Percentiles rank a stretch among this genome's conserved stretches.
phyloP scores from a whole-genome alignment of 176 grass and related monocot species.

The Areca catechu region DNA sequence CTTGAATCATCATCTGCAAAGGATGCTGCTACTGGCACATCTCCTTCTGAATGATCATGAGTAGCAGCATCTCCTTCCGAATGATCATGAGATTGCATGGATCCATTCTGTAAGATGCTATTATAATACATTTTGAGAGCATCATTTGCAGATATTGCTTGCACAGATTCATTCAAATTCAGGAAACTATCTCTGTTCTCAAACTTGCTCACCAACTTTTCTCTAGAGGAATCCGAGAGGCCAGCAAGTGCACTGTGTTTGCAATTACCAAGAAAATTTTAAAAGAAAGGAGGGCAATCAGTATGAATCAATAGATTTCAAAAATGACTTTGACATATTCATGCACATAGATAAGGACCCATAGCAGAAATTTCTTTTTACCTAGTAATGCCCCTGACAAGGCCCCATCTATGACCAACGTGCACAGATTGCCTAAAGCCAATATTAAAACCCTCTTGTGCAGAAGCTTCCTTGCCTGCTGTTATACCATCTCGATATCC shows the following conservation, averaged over 20 bases:
- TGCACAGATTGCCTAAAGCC: slow-evolving; percentile 64
- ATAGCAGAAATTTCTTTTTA: slow-evolving; percentile 1
- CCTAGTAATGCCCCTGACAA: slow-evolving; percentile 63
- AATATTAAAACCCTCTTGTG: slow-evolving; percentile 82
- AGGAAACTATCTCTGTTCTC: slow-evolving; percentile 30
- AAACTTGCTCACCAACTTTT: slow-evolving; percentile 36
- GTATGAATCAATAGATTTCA: no score
- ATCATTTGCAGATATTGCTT: slow-evolving; percentile 38
- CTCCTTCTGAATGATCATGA: no score
- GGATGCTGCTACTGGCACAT: slow-evolving; percentile 14
- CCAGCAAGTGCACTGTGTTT: slow-evolving; percentile 34
- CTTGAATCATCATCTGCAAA: neutral
- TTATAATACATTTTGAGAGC: slow-evolving; percentile 43
- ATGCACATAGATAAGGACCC: no score
- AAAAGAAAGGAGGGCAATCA: neutral
- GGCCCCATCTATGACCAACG: slow-evolving; percentile 73
- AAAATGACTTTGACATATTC: no score
- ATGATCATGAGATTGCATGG: neutral
- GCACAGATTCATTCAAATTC: slow-evolving; percentile 29
- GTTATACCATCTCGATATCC: slow-evolving; percentile 86
- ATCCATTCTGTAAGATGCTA: slow-evolving; percentile 20
- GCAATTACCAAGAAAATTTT: neutral
- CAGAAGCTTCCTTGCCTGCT: slow-evolving; percentile 57
- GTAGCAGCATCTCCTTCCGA: no score
- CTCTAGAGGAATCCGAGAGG: slow-evolving; percentile 39